Percentiles rank a stretch among this genome's conserved stretches.
phyloP scores from a whole-genome alignment of 371 early-diverging fungal species.

The Apophysomyces elegans region DNA sequence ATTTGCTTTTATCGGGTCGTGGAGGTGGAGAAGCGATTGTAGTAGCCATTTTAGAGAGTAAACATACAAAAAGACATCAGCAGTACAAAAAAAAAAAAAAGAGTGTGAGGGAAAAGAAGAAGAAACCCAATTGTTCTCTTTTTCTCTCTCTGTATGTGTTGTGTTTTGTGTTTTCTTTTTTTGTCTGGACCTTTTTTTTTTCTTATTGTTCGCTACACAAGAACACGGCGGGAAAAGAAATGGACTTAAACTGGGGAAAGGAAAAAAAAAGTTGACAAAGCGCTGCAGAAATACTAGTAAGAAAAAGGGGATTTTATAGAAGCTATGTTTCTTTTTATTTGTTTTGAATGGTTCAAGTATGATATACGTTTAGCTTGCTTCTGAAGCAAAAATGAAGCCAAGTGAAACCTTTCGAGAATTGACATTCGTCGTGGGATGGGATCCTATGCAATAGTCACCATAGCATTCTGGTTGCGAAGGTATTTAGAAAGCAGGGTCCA shows the following conservation, averaged over 20 bases:
- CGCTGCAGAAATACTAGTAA: neutral
- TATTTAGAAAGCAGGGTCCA: neutral
- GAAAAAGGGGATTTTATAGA: too few species aligned
- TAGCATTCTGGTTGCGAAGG: neutral
- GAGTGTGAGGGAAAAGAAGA: neutral
- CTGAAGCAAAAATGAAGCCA: neutral
- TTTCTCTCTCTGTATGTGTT: too few species aligned
- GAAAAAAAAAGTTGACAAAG: neutral
- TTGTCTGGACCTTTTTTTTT: slow-evolving; percentile 9
- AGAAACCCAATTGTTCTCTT: neutral
- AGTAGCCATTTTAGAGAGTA: slow-evolving; percentile 1
- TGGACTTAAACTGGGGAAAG: neutral
- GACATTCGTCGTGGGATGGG: too few species aligned
- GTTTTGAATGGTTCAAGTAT: neutral
- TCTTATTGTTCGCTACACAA: neutral
- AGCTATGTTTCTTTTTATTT: too few species aligned
- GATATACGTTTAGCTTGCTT: neutral
- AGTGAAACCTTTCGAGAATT: too few species aligned
- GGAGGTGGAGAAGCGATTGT: slow-evolving; percentile 19
- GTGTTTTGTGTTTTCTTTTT: neutral
- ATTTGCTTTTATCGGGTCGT: slow-evolving; percentile 37
- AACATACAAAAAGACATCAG: too few species aligned
- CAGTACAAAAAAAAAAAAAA: slow-evolving; percentile 8
- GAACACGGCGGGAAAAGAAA: neutral
- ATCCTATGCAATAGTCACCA: too few species aligned